These are phyloP conservation scores for Russula emetica DNA, from an alignment of 768 basidiomycete species.

Conservation along the genomic window DNA sequence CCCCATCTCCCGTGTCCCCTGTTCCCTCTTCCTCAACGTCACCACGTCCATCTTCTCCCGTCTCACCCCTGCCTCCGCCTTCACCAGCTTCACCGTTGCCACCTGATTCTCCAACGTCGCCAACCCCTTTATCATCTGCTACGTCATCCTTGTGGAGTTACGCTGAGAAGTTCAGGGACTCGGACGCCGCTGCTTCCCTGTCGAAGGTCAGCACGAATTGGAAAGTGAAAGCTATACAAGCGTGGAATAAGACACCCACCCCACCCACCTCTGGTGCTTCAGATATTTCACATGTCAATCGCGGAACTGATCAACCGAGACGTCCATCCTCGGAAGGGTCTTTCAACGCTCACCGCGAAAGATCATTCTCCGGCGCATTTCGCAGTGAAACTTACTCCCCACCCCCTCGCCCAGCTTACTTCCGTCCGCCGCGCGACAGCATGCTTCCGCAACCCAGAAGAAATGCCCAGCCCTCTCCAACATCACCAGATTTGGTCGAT, in stretches of 20 bases:
- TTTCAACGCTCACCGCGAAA: slow-evolving; percentile 33
- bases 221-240: slow-evolving; percentile 57
- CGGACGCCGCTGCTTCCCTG: slow-evolving; percentile 63
- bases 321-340: neutral
- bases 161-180: slow-evolving; percentile 68
- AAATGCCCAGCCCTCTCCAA: slow-evolving; percentile 5
- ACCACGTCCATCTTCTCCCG: slow-evolving; percentile 37
- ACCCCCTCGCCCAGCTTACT: slow-evolving; percentile 55
- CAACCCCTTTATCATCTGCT: slow-evolving; percentile 23
- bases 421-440: slow-evolving; percentile 55
- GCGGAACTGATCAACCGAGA: neutral
- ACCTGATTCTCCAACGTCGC: slow-evolving; percentile 28
- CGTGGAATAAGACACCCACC: slow-evolving; percentile 30
- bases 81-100: slow-evolving; percentile 24
- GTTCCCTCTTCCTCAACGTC: slow-evolving; percentile 36
- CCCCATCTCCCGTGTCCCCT: slow-evolving; percentile 40
- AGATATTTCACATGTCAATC: slow-evolving; percentile 8
- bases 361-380: slow-evolving; percentile 41
- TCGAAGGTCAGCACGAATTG: slow-evolving; percentile 75
- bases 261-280: slow-evolving; percentile 26
- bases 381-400: slow-evolving; percentile 44
- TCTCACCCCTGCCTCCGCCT: slow-evolving; percentile 32
- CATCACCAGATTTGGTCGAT: slow-evolving; percentile 21
- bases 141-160: slow-evolving; percentile 53
- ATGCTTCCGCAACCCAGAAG: slow-evolving; percentile 40